Conservation (phyloP, 1,284 basidiomycete species). For the Trichosporon faecale region DNA sequence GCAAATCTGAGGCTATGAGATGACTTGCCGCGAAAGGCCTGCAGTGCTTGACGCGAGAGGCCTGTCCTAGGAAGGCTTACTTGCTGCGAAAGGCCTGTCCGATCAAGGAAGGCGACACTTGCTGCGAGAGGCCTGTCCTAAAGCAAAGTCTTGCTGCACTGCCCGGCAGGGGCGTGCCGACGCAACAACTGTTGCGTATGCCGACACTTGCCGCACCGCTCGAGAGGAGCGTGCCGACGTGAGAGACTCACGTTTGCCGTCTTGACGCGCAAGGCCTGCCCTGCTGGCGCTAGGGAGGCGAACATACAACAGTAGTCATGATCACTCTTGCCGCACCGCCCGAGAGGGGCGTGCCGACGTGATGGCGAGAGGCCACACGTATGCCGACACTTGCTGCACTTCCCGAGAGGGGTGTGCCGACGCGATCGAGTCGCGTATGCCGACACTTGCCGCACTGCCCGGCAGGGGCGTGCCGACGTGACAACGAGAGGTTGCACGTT, state of each 20-base stretch:
- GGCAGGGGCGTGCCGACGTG: not conserved
- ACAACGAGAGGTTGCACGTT: not conserved
- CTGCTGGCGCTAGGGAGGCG: not conserved
- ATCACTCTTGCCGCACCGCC: not conserved
- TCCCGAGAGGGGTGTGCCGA: not conserved
- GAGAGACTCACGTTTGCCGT: not conserved
- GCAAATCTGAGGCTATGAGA: too few species aligned
- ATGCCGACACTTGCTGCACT: not conserved
- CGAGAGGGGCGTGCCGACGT: slow-evolving; percentile 3
- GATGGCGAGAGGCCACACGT: not conserved
- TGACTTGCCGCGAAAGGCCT: not conserved
- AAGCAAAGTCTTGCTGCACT: not conserved
- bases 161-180: slow-evolving; percentile 4
- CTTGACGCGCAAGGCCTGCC: not conserved
- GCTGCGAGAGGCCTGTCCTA: not conserved
- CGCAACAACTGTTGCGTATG: not conserved
- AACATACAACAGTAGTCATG: not conserved
- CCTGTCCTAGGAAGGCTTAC: too few species aligned
- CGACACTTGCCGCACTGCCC: not conserved
- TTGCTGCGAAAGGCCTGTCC: too few species aligned
- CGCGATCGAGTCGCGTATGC: not conserved
- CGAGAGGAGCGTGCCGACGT: not conserved
- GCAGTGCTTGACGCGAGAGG: not conserved
- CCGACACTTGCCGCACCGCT: not conserved
- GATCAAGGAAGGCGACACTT: not conserved